A percentile compares a stretch with the other conserved stretches of the same genome.
Conservation (phyloP, 495 filamentous ascomycete genomes). For the Immersiella caudata region DNA sequence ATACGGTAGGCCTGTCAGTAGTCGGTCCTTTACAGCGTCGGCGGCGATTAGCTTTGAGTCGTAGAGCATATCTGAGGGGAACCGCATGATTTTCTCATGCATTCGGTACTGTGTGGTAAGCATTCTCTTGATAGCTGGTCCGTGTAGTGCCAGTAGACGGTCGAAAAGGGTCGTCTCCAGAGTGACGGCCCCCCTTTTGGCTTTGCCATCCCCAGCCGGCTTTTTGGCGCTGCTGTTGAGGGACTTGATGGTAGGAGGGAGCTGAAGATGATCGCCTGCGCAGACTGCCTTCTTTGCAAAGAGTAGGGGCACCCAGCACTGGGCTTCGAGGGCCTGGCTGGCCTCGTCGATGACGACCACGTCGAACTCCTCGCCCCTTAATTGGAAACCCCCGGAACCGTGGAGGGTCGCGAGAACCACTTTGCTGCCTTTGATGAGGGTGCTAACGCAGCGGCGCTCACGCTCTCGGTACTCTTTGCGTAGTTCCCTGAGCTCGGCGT, state of each 20-base stretch:
- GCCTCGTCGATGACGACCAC: conserved; percentile 96
- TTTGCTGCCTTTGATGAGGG: conserved; percentile 73
- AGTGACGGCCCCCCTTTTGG: conserved; percentile 38
- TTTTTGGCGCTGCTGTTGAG: conserved; percentile 55
- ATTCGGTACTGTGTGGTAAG: conserved; percentile 98
- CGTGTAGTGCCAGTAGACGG: conserved; percentile 79
- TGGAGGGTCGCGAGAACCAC: conserved; percentile 93
- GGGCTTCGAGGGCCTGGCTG: conserved; percentile 92
- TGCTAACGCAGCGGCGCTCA: conserved; percentile 76
- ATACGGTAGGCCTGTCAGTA: conserved; percentile 80
- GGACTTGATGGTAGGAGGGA: conserved; percentile 93
- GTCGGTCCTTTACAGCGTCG: conserved; percentile 69
- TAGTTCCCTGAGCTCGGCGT: conserved; percentile 79
- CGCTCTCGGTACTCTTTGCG: conserved; percentile 87
- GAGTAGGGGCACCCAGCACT: conserved; percentile 95
- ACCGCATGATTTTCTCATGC: conserved; percentile 93
- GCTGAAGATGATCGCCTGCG: conserved; percentile 91
- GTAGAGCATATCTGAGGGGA: conserved; percentile 89
- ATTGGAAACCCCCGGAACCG: conserved; percentile 84
- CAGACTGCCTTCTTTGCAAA: conserved; percentile 81
- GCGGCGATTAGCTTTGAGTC: conserved; percentile 76
- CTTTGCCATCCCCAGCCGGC: conserved; percentile 19
- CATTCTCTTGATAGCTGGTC: conserved; percentile 83
- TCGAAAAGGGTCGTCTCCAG: conserved; percentile 92
- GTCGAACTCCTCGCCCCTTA: conserved; percentile 82